Percentiles rank a stretch among this genome's conserved stretches.
Evolutionary conservation across 768 basidiomycete genomes (phyloP).

Genomic region (Tylopilus plumbeoviolaceoides): DNA sequence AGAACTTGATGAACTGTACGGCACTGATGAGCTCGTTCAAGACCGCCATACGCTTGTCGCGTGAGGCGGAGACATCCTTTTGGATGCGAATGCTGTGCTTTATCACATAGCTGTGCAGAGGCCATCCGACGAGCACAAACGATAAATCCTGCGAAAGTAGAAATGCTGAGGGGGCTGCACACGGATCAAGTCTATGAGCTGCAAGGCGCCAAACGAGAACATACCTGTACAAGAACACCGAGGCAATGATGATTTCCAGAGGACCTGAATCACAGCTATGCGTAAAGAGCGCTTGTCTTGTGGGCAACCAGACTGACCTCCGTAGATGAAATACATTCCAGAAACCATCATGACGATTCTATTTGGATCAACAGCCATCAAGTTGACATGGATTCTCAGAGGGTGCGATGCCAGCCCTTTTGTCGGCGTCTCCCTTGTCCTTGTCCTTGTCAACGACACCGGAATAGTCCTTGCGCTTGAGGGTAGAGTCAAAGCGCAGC

Average conservation of each 20-base stretch:
- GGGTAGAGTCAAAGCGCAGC: conserved; percentile 91
- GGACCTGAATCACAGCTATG: conserved; percentile 43
- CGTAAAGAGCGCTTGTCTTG: not conserved
- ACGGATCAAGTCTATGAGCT: conserved; percentile 42
- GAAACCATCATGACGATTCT: conserved; percentile 52
- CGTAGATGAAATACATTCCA: conserved; percentile 62
- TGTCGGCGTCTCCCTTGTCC: conserved; percentile 21
- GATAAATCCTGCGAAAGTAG: conserved; percentile 44
- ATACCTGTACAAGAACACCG: conserved; percentile 73
- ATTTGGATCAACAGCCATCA: conserved; percentile 81
- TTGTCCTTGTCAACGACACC: conserved; percentile 61
- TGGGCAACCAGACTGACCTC: conserved; percentile 36
- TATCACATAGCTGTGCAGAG: conserved; percentile 39
- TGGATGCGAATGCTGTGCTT: conserved; percentile 36
- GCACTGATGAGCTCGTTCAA: conserved; percentile 43
- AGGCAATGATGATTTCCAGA: conserved; percentile 72
- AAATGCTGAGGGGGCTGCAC: conserved; percentile 43
- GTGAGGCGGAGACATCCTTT: conserved; percentile 30
- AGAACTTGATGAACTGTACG: conserved; percentile 41
- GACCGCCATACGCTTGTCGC: conserved; percentile 42
- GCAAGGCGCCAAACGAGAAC: not conserved
- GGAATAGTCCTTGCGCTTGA: conserved; percentile 79
- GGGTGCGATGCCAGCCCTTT: conserved; percentile 11
- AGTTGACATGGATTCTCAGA: conserved; percentile 50
- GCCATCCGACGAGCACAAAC: conserved; percentile 37